A percentile compares a stretch with the other conserved stretches of the same genome.
phyloP scores from a whole-genome alignment of 108 stramenopile genomes.

The Pseudonitzschia multiseries region DNA sequence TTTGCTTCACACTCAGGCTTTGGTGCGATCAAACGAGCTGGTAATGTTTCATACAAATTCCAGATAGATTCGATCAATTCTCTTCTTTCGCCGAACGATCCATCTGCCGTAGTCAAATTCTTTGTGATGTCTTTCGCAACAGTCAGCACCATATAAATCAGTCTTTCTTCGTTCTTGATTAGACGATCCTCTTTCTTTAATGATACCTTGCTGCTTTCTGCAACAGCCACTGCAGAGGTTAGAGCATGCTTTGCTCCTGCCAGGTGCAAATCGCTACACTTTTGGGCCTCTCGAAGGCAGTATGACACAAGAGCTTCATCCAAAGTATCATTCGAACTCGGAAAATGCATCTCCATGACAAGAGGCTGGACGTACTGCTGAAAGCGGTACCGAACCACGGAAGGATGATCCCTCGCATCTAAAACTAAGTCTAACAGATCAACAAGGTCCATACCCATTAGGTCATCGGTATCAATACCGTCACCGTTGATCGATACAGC shows the following conservation, averaged over 20 bases:
- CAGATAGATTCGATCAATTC: constrained; percentile 36
- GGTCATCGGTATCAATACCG: constrained; percentile 28
- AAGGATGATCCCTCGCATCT: not conserved
- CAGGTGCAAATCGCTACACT: not conserved
- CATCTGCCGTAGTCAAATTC: not conserved
- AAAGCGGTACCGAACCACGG: constrained; percentile 18
- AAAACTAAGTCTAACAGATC: constrained; percentile 28
- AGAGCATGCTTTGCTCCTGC: constrained; percentile 6
- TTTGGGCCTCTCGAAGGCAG: constrained; percentile 19
- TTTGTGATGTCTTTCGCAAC: constrained; percentile 9
- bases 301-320: constrained; percentile 16
- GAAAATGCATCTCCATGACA: not conserved
- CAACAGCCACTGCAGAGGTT: constrained; percentile 24
- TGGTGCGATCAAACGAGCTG: constrained; percentile 17
- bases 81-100: not conserved
- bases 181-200: constrained; percentile 29
- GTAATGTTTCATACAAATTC: constrained; percentile 47
- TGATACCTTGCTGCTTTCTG: constrained; percentile 33
- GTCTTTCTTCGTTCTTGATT: constrained; percentile 26
- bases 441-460: constrained; percentile 19
- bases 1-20: not conserved
- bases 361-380: constrained; percentile 26
- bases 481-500: constrained; percentile 20
- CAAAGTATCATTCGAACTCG: constrained; percentile 4
- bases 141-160: constrained; percentile 29